Evolutionary conservation across 2,329 filamentous ascomycete species (phyloP), one percentile per base, ranked within the genome.

Genomic region (Polytolypa hystricis): DNA sequence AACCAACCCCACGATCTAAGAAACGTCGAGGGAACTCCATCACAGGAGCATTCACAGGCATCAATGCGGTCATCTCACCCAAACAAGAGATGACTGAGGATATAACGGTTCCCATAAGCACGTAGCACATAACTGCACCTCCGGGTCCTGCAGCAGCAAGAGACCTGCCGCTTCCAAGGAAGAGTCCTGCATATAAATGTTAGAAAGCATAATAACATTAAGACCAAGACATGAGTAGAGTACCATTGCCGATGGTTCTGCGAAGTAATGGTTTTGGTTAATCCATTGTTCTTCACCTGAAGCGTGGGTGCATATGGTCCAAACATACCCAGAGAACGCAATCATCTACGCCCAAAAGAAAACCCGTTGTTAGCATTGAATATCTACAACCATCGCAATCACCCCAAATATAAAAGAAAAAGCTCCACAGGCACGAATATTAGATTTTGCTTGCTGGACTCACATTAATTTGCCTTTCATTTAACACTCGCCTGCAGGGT

Each of bases 321-420:
- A 11, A 27, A 17, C 55, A 33, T 52, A 62, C 57, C 61, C 62
- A 36, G 61, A 64, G 38, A 65, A 64, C 19, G 61, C 60, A 42
- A 65, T 65, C 62, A 64, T 65, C 58, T 63, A 42, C 12, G 12
- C n/a, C n/a, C n/a, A n/a, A n/a, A n/a, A n/a, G n/a, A n/a, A n/a
- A n/a, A n/a, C 11, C 20, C 8, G 10, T 16, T 30, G n/a, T 10
- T 18, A 30, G 18, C 20, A 21, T 29, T 11, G 16, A 31, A 27
- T 37, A 25, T n/a, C 7, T 7, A 7, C 21, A 21, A 9, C 14
- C 4, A 15, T 9, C 2, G 4, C 5, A 20, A 20, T 38, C 30
- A 9, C 10, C n/a, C n/a, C n/a, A n/a, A n/a, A n/a, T n/a, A n/a
- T n/a, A n/a, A n/a, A n/a, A n/a, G n/a, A n/a, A n/a, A n/a, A n/a